Conservation (phyloP, 441 rosid species). For the Daphne laureola region DNA sequence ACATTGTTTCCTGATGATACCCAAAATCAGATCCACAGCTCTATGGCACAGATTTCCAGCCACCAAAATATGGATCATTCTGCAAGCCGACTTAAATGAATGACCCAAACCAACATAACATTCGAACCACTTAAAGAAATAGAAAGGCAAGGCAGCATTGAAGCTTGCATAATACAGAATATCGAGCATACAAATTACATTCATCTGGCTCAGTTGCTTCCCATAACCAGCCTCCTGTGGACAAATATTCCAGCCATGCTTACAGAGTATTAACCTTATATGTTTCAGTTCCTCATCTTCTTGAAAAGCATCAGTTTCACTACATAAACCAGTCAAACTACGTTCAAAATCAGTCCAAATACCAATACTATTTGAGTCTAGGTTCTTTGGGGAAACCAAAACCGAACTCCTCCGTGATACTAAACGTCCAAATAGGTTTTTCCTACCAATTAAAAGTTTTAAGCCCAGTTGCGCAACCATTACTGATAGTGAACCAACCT, state of each 20-base stretch:
- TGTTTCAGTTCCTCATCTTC: constrained; percentile 4
- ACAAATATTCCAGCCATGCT: constrained; percentile 19
- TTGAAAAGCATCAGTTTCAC: neutral
- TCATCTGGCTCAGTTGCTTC: constrained; percentile 23
- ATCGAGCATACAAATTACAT: constrained; percentile 21
- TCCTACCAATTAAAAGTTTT: constrained; percentile 3
- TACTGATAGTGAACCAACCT: no score
- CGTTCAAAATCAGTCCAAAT: no score
- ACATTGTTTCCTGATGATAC: constrained; percentile 17
- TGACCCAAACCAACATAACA: constrained; percentile 22
- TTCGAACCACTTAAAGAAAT: constrained; percentile 38
- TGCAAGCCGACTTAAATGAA: constrained; percentile 19
- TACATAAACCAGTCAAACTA: neutral
- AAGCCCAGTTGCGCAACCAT: no score
- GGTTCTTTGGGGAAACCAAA: neutral
- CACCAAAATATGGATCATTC: constrained; percentile 33
- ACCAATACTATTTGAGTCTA: no score
- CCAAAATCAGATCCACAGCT: constrained; percentile 25
- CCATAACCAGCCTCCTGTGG: constrained; percentile 10
- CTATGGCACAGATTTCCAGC: constrained; percentile 29
- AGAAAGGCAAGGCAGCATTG: constrained; percentile 32
- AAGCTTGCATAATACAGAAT: constrained; percentile 26
- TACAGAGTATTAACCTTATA: constrained; percentile 11
- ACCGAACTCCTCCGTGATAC: neutral
- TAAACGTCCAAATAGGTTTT: neutral